Evolutionary conservation across 140 eudicot species (phyloP).

Genomic region (Cichorium intybus): DNA sequence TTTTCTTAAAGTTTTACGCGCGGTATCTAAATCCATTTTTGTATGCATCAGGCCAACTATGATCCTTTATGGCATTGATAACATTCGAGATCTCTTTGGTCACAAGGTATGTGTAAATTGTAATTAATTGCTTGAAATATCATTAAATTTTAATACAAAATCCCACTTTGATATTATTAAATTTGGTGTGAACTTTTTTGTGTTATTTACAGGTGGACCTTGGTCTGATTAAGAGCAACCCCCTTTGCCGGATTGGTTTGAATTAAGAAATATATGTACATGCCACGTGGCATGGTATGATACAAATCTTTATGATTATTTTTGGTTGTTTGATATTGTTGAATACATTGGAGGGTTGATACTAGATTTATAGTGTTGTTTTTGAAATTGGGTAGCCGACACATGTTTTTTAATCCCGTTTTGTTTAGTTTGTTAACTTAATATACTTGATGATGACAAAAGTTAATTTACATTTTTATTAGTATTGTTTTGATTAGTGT

Average conservation of each 20-base stretch:
- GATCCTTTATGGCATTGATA: slow-evolving; percentile 87
- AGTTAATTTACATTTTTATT: too few species aligned
- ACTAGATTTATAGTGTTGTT: not conserved
- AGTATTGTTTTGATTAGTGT: too few species aligned
- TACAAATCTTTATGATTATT: slow-evolving; percentile 11
- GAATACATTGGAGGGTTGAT: not conserved
- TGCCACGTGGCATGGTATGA: not conserved
- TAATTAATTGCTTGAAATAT: not conserved
- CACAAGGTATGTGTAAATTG: slow-evolving; percentile 74
- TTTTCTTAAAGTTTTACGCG: not conserved
- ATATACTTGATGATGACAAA: too few species aligned
- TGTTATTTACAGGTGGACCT: slow-evolving; percentile 78
- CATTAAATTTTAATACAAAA: not conserved
- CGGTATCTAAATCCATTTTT: slow-evolving; percentile 1
- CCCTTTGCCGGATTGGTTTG: slow-evolving; percentile 76
- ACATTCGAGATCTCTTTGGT: slow-evolving; percentile 95
- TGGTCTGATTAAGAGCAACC: slow-evolving; percentile 75
- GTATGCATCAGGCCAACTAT: slow-evolving; percentile 74
- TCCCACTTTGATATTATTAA: not conserved
- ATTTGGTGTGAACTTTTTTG: not conserved
- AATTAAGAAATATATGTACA: slow-evolving; percentile 2
- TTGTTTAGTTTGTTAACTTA: not conserved
- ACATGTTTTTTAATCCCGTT: slow-evolving; percentile 1
- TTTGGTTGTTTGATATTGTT: slow-evolving; percentile 11
- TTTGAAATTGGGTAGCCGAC: not conserved